Conservation (phyloP, 192 early-diverging fungal genomes). For the Thamnidium elegans region DNA sequence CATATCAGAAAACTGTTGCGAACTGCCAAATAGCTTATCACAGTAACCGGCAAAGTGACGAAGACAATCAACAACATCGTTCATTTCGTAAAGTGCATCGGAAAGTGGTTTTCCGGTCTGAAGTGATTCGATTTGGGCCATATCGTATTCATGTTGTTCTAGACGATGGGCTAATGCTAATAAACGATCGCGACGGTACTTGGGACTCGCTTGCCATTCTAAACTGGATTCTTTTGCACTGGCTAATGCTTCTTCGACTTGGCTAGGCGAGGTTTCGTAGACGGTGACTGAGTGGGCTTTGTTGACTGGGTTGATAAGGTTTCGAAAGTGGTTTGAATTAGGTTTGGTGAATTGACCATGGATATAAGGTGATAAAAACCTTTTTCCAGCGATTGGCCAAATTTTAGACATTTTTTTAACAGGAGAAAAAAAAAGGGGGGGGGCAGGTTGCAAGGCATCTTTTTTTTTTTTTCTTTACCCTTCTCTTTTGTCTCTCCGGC, state of each 20-base stretch:
- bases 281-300: not conserved
- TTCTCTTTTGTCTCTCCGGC: too few species aligned
- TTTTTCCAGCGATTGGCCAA: too few species aligned
- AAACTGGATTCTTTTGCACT: not conserved
- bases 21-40: slow-evolving; percentile 51
- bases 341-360: slow-evolving; percentile 7
- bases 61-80: slow-evolving; percentile 58
- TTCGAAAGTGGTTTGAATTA: not conserved
- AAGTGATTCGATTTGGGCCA: slow-evolving; percentile 47
- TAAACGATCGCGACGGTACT: slow-evolving; percentile 43
- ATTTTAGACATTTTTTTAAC: too few species aligned
- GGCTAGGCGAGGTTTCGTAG: slow-evolving; percentile 10
- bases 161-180: slow-evolving; percentile 40
- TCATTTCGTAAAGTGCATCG: slow-evolving; percentile 47
- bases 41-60: slow-evolving; percentile 72
- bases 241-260: slow-evolving; percentile 10
- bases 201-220: slow-evolving; percentile 7
- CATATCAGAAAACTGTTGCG: slow-evolving; percentile 34
- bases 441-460: too few species aligned
- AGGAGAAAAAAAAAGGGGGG: too few species aligned
- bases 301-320: not conserved
- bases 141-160: slow-evolving; percentile 34
- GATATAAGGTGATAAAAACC: not conserved
- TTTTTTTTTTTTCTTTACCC: too few species aligned
- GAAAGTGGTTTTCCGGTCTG: slow-evolving; percentile 52